phyloP scores from a whole-genome alignment of 78 protist genomes.

The slime mould (Dictyostelium discoideum) region dicty_2.7 NC_007091.3:2571501-2572000 shows the following conservation, averaged over 20 bases:
- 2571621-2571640: conserved; percentile 70
- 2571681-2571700: conserved; percentile 41
- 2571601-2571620: conserved; percentile 71
- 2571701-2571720: conserved; percentile 36
- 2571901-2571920: conserved; percentile 28
- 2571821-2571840: conserved; percentile 73
- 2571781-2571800: conserved; percentile 70
- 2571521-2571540: conserved; percentile 8
- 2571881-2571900: conserved; percentile 69
- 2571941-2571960: conserved; percentile 26
- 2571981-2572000: no score
- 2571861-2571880: conserved; percentile 55
- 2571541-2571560: conserved; percentile 17
- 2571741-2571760: conserved; percentile 29
- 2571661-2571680: conserved; percentile 24
- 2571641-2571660: conserved; percentile 65
- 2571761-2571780: conserved; percentile 47
- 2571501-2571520: conserved; percentile 8
- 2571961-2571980: no score
- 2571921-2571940: conserved; percentile 67
- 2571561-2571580: background rate
- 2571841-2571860: conserved; percentile 62
- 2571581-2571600: conserved; percentile 65
- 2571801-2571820: conserved; percentile 69
- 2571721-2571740: conserved; percentile 43